These are phyloP conservation scores for Claviceps monticola DNA, from an alignment of 2,329 filamentous ascomycete genomes.

Conservation along the genomic window DNA sequence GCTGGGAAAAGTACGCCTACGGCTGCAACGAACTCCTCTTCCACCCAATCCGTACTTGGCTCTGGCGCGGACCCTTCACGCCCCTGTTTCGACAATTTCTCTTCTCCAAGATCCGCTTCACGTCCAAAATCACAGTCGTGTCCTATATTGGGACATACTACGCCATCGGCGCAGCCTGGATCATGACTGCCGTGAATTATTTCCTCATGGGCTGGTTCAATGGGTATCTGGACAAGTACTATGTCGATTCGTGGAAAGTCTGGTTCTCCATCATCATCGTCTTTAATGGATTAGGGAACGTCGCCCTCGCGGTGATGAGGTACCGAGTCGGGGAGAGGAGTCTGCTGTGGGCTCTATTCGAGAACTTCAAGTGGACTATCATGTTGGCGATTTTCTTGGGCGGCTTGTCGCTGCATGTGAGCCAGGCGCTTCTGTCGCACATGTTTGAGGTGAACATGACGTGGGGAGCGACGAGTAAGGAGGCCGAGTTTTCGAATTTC, in stretches of 20 bases:
- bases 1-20: slow-evolving; percentile 81
- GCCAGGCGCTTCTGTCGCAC: slow-evolving; percentile 64
- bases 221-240: slow-evolving; percentile 67
- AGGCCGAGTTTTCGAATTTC: slow-evolving; percentile 69
- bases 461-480: slow-evolving; percentile 76
- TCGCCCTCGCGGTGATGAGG: slow-evolving; percentile 57
- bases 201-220: slow-evolving; percentile 66
- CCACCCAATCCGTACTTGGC: slow-evolving; percentile 62
- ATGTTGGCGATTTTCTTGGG: slow-evolving; percentile 71
- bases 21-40: slow-evolving; percentile 75
- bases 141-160: slow-evolving; percentile 73
- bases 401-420: slow-evolving; percentile 67
- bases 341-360: slow-evolving; percentile 41
- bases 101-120: slow-evolving; percentile 57
- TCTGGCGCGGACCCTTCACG: slow-evolving; percentile 61
- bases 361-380: slow-evolving; percentile 62
- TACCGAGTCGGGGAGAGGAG: slow-evolving; percentile 54
- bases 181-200: slow-evolving; percentile 61
- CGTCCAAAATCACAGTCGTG: slow-evolving; percentile 62
- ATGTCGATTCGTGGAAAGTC: slow-evolving; percentile 64
- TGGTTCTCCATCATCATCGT: slow-evolving; percentile 72
- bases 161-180: slow-evolving; percentile 62
- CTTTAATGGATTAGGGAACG: slow-evolving; percentile 62
- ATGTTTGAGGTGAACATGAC: slow-evolving; percentile 79
- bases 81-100: slow-evolving; percentile 64